These are phyloP conservation scores for Daldinia vernicosa DNA, from an alignment of 495 filamentous ascomycete genomes.

Conservation along the genomic window DNA sequence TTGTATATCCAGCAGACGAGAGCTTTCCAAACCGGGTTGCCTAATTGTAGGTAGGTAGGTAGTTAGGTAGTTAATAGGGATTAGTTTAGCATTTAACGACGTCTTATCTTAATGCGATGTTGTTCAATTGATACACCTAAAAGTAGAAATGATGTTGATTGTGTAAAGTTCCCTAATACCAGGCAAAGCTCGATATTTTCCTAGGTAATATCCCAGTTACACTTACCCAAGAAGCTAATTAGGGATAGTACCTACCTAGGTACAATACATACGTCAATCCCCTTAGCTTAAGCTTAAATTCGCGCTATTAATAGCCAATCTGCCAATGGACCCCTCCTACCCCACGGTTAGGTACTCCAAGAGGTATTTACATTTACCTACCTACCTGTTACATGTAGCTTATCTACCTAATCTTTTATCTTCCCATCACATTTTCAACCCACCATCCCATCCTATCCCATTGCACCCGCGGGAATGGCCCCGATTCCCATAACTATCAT, in stretches of 20 bases:
- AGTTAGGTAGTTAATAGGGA: background rate
- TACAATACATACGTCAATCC: background rate
- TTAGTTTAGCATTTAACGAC: background rate
- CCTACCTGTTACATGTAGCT: background rate
- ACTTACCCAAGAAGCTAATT: too few species aligned
- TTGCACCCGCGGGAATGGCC: slow-evolving; percentile 50
- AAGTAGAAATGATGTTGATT: too few species aligned
- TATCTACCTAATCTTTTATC: background rate
- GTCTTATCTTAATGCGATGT: too few species aligned
- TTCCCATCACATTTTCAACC: background rate
- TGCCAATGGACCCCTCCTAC: background rate
- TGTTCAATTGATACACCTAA: too few species aligned
- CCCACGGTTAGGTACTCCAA: background rate
- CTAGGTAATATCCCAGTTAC: too few species aligned
- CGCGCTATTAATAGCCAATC: background rate
- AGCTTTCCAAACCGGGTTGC: slow-evolving; percentile 56
- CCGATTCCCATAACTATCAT: slow-evolving; percentile 92
- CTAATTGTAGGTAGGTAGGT: slow-evolving; percentile 50
- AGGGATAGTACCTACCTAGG: too few species aligned
- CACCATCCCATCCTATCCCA: background rate
- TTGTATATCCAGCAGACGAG: slow-evolving; percentile 53
- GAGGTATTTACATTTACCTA: background rate
- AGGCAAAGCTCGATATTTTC: too few species aligned
- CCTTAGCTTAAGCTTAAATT: background rate
- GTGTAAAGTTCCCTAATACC: too few species aligned